Percentiles rank a stretch among this genome's conserved stretches.
Conservation (phyloP, 2,329 filamentous ascomycete genomes). For the Sarocladiaceae sp. region DNA sequence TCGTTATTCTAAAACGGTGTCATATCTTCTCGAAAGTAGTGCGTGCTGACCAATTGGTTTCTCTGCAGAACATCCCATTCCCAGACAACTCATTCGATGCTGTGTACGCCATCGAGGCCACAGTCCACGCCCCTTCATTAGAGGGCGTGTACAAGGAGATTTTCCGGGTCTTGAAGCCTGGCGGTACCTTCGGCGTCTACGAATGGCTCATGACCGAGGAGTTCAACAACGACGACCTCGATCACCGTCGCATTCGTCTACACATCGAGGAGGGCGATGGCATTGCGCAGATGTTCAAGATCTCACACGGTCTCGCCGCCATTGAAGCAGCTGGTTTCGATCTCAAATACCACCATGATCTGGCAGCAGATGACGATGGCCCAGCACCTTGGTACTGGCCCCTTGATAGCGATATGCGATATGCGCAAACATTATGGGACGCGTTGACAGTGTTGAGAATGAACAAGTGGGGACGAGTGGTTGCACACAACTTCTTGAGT, state of each 20-base stretch:
- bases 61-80: conserved; percentile 76
- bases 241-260: conserved; percentile 80
- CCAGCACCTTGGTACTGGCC: conserved; percentile 87
- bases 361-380: conserved; percentile 43
- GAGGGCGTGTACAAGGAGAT: conserved; percentile 89
- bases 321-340: conserved; percentile 84
- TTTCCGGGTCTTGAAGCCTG: conserved; percentile 88
- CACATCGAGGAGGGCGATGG: conserved; percentile 91
- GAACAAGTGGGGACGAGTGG: conserved; percentile 70
- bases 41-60: background rate
- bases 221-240: conserved; percentile 81
- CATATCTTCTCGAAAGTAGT: background rate
- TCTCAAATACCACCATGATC: conserved; percentile 51
- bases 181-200: conserved; percentile 88
- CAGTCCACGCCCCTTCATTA: conserved; percentile 81
- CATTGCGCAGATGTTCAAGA: conserved; percentile 89
- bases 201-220: conserved; percentile 96
- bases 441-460: conserved; percentile 75
- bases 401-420: conserved; percentile 71
- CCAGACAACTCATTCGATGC: conserved; percentile 84
- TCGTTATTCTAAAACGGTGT: background rate
- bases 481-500: conserved; percentile 70
- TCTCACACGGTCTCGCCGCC: conserved; percentile 71
- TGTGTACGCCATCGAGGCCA: conserved; percentile 93
- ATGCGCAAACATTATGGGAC: conserved; percentile 71